Base-by-base conservation (phyloP, 2,329 filamentous ascomycete species). In the Aspergillus transmontanensis region DNA sequence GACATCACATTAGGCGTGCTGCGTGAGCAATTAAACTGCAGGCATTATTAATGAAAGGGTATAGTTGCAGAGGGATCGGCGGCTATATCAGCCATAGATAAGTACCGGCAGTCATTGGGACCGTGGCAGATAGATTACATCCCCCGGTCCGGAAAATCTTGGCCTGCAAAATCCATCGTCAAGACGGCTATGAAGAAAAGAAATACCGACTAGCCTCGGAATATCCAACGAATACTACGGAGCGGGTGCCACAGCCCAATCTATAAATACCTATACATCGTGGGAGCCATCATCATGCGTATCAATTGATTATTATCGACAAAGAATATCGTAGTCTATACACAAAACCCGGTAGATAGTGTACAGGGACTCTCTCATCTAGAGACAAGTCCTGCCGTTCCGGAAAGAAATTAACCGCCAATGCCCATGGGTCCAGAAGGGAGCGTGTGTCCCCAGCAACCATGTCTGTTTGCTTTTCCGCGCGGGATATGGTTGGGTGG, bases 271-370 rank as follows among this genome's bases (percentile, higher is more conserved):
- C 9, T 28, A 36, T 55, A 51, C 26, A 32, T 39, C 34, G 14
- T 4, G n/a, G 11, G 19, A 19, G n/a, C 26, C 34, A 59, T 59
- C 58, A 53, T 59, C 34, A 59, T 21, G 34, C 58, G 50, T 59
- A 54, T 59, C 58, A 50, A 59, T 59, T 30, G 58, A 43, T 55
- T 55, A 59, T 26, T 59, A 59, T 59, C 32, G 50, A 59, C 58
- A 59, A 59, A 51, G 36, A 26, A 55, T 28, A 54, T 59, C 32
- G 48, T 53, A 59, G 39, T 59, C 58, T 59, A 59, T 59, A 54
- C 45, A 59, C 58, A 59, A 54, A 50, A 59, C 30, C 48, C 23
- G 58, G 48, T 54, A 59, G 48, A 59, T 59, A 59, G 46, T 53
- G 58, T 59, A 59, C 58, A 59, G 48, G 48, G 58, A 54, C 58